Evolutionary conservation across 805 yeast species (phyloP).

Genomic region (Pichia phayaonensis): DNA sequence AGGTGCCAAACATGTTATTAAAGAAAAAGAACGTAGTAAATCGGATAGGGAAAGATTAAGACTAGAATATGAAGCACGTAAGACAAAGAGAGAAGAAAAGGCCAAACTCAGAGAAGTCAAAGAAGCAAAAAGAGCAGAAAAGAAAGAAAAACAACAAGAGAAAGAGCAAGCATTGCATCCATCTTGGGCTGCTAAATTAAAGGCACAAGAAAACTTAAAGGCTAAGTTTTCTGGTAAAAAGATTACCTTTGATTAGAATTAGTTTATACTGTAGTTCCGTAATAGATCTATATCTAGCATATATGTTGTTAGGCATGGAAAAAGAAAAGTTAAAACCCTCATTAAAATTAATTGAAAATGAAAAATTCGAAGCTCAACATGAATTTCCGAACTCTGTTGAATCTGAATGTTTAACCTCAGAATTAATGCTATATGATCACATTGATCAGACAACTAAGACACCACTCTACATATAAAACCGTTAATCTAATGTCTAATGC

Average conservation of each 20-base stretch:
- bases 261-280: background rate
- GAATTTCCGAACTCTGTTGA: background rate
- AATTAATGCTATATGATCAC: background rate
- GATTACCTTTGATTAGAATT: conserved; percentile 61
- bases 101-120: conserved; percentile 22
- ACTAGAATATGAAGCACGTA: conserved; percentile 65
- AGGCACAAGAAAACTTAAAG: conserved; percentile 58
- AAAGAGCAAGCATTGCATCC: conserved; percentile 55
- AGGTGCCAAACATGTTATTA: conserved; percentile 73
- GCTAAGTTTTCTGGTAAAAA: conserved; percentile 80
- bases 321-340: background rate
- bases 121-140: conserved; percentile 11
- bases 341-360: background rate
- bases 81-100: conserved; percentile 54
- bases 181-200: conserved; percentile 92
- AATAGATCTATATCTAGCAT: background rate
- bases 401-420: background rate
- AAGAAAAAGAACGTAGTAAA: conserved; percentile 47
- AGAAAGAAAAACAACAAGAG: conserved; percentile 12
- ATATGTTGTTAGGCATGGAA: too few relatives aligned
- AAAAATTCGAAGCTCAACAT: background rate
- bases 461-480: background rate
- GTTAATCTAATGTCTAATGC: conserved; percentile 2
- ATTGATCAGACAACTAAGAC: background rate
- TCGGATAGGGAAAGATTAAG: conserved; percentile 55